Evolutionary conservation across 129 eudicot species (phyloP), one percentile per base, ranked within the genome.

Genomic region (Sambucus nigra): DNA sequence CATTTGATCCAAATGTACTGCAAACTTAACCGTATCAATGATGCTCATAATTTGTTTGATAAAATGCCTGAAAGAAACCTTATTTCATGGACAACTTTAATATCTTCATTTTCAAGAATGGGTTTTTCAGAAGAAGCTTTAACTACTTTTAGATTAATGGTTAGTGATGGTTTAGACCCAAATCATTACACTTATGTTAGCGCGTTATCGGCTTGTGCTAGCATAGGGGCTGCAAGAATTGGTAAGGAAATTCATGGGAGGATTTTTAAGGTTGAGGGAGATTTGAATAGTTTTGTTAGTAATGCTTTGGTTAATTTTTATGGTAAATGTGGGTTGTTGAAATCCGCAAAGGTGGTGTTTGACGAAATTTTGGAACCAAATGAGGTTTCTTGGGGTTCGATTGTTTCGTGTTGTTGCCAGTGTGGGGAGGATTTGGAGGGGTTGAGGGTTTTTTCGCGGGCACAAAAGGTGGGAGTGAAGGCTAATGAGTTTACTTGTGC

Each of bases 291-390:
- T 48, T 75, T 81, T 62, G 83, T 77, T 33, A 55, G 57, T 62
- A 86, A 86, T 39, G 60, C 80, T 50, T 75, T 81, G 70, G 78
- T 86, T 39, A 86, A 78, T 41, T 75, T 85, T 38, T 86, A 86
- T 48, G 91, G 91, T 27, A 86, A 81, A 78, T 81, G 86, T 58
- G 91, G 91, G 65, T 63, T 64, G 63, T 16, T 81, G 52, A 77
- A n/a, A 47, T 61, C 57, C 2, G 86, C 89, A 0, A 47, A 65
- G 63, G 32, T 60, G 12, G 81, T 86, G 44, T 86, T 86, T 47
- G 79, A 78, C 23, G 20, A 21, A 4, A 77, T 81, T 26, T 33
- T 64, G 63, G 77, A 75, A 29, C 83, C 77, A 1, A 73, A 81
- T 20, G 72, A 69, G 48, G 81, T 86, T 60, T 66, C 86, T 20